These are phyloP conservation scores for Penicillium coprophilum DNA, from an alignment of 495 filamentous ascomycete genomes.

Conservation along the genomic window DNA sequence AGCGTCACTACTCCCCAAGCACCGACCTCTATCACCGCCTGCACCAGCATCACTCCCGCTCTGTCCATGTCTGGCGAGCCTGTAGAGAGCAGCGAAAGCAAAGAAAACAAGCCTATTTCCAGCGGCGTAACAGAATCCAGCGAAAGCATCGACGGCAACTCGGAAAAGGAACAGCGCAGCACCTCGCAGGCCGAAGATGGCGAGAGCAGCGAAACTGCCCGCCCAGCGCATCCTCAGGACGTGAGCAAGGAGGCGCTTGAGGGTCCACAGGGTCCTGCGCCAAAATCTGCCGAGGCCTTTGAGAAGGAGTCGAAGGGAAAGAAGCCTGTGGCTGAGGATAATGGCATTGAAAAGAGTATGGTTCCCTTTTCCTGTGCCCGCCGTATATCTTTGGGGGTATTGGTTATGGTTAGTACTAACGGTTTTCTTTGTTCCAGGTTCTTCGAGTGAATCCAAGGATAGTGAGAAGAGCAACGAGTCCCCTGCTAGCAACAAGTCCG, in stretches of 20 bases:
- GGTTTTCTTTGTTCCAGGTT: not conserved
- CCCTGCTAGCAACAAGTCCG: conserved; percentile 3
- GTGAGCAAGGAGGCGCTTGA: conserved; percentile 39
- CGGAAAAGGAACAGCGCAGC: conserved; percentile 3
- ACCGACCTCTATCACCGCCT: not conserved
- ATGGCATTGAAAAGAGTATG: conserved; percentile 6
- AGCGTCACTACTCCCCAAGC: not conserved
- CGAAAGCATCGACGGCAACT: conserved; percentile 7
- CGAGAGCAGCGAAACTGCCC: conserved; percentile 5
- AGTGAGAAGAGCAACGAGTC: not conserved
- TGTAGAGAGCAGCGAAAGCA: not conserved
- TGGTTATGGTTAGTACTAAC: not conserved
- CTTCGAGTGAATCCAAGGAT: conserved; percentile 2
- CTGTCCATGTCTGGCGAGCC: not conserved
- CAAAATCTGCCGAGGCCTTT: conserved; percentile 30
- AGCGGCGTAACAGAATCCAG: not conserved
- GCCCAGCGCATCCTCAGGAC: not conserved
- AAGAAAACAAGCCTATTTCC: conserved; percentile 10
- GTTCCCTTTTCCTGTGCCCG: not conserved
- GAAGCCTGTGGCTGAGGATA: not conserved
- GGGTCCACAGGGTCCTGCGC: conserved; percentile 34
- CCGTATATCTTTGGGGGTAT: not conserved
- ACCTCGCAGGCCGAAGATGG: not conserved
- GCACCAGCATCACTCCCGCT: not conserved
- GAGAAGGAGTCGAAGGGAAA: conserved; percentile 25